phyloP scores from a whole-genome alignment of 352 stramenopile genomes.

The Phytophthora kernoviae region DNA sequence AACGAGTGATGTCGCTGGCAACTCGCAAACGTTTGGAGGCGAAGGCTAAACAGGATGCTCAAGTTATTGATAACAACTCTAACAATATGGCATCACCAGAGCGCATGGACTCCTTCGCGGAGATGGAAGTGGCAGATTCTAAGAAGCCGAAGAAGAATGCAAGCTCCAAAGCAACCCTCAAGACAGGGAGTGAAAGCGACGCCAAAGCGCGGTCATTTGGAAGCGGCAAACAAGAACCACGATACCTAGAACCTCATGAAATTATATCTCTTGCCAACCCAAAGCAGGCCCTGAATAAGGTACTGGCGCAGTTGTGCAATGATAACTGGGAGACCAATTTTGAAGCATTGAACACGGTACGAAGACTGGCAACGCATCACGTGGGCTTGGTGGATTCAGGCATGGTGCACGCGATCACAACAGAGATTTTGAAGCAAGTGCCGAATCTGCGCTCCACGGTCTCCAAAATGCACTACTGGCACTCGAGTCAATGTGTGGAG shows the following conservation, averaged over 20 bases:
- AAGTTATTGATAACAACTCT: not conserved
- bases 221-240: constrained; percentile 58
- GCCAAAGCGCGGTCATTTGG: constrained; percentile 11
- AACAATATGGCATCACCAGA: not conserved
- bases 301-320: constrained; percentile 41
- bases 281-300: constrained; percentile 54
- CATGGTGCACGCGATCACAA: constrained; percentile 50
- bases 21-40: constrained; percentile 69
- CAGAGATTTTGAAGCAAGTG: constrained; percentile 66
- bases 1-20: constrained; percentile 10
- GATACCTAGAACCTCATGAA: constrained; percentile 69
- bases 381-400: constrained; percentile 39
- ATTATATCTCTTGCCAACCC: constrained; percentile 57
- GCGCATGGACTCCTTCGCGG: not conserved
- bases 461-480: constrained; percentile 80
- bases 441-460: constrained; percentile 72
- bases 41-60: constrained; percentile 51
- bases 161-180: constrained; percentile 3
- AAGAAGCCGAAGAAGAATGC: constrained; percentile 16
- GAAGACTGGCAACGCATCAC: constrained; percentile 61
- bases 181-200: constrained; percentile 13
- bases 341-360: constrained; percentile 62
- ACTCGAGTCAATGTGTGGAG: constrained; percentile 61
- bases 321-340: constrained; percentile 72
- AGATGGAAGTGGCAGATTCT: not conserved